phyloP scores from a whole-genome alignment of 2,329 filamentous ascomycete species.

The Aspergillus ochraceus region DNA sequence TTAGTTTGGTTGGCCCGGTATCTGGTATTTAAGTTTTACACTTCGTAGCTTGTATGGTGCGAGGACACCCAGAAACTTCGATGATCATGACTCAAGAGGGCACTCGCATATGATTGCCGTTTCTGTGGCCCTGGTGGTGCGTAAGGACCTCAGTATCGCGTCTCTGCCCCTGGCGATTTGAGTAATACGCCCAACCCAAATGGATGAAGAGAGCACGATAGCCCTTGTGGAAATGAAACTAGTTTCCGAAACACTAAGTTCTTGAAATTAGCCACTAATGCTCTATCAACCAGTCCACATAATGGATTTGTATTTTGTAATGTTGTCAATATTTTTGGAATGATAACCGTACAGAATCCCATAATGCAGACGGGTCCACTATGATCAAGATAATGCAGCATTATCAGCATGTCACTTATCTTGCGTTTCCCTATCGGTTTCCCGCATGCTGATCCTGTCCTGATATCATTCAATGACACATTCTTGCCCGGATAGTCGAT shows the following conservation, averaged over 20 bases:
- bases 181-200: too few species aligned
- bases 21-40: background rate
- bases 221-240: too few species aligned
- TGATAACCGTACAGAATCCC: background rate
- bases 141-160: too few species aligned
- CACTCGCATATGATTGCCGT: too few species aligned
- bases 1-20: background rate
- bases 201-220: too few species aligned
- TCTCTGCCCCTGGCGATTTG: too few species aligned
- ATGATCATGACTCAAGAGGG: too few species aligned
- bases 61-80: too few species aligned
- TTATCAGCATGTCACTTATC: background rate
- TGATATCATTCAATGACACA: background rate
- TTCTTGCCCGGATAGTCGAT: too few species aligned
- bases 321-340: background rate
- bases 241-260: too few species aligned
- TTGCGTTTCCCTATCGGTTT: background rate
- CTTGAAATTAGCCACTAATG: background rate
- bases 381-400: background rate
- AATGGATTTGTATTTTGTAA: background rate
- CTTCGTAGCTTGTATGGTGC: background rate
- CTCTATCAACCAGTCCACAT: too few species aligned
- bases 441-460: background rate
- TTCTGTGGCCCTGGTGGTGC: too few species aligned
- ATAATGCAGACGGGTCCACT: background rate